A percentile compares a stretch with the other conserved stretches of the same genome.
Conservation (phyloP, 306 rosid genomes). For the Castanea sativa region DNA sequence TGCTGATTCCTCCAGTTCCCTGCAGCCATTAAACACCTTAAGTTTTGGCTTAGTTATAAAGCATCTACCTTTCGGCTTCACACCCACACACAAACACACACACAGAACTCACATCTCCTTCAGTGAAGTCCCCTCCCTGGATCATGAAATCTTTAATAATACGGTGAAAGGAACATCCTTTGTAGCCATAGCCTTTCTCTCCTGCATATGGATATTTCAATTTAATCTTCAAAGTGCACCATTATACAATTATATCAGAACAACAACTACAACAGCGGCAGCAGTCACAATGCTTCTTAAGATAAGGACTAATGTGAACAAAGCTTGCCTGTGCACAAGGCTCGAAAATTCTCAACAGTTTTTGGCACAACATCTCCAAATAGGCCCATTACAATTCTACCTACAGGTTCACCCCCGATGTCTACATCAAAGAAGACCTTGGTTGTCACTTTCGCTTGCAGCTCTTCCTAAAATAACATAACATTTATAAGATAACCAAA, state of each 20-base stretch:
- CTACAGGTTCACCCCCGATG: constrained; percentile 62
- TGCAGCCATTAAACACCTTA: constrained; percentile 39
- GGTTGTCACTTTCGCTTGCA: constrained; percentile 74
- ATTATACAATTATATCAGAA: constrained; percentile 14
- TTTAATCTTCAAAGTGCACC: constrained; percentile 10
- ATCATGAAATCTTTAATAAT: constrained; percentile 91
- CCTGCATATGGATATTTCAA: constrained; percentile 48
- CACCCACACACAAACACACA: neutral
- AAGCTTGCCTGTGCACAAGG: constrained; percentile 76
- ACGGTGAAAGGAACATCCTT: constrained; percentile 91
- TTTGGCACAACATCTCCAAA: constrained; percentile 77
- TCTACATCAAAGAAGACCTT: constrained; percentile 82
- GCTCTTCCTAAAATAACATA: constrained; percentile 52
- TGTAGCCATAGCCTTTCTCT: constrained; percentile 91
- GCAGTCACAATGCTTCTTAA: neutral
- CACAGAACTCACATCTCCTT: constrained; percentile 62
- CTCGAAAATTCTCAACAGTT: constrained; percentile 86
- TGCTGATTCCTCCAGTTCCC: constrained; percentile 95
- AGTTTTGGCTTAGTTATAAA: constrained; percentile 11
- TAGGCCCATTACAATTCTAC: constrained; percentile 68
- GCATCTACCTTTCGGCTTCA: neutral
- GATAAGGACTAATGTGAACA: neutral
- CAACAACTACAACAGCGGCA: constrained; percentile 11
- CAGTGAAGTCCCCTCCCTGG: constrained; percentile 95
- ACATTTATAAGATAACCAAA: constrained; percentile 19